Conservation (phyloP, 192 early-diverging fungal species). For the Dispira simplex region DNA sequence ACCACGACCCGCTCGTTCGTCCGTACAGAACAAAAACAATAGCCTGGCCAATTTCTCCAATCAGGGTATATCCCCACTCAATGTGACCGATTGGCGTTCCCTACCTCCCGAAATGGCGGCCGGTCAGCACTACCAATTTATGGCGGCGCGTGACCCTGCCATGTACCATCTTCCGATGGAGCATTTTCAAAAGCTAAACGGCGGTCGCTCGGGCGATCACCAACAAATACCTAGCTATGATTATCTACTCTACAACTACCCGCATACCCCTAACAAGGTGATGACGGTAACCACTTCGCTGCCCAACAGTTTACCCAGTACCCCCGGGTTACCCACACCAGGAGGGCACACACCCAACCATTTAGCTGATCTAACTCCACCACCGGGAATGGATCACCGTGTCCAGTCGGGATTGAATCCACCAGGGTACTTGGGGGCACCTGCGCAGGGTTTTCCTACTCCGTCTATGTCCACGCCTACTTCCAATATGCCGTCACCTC, state of each 20-base stretch:
- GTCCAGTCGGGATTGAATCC: background rate
- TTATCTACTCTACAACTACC: conserved; percentile 7
- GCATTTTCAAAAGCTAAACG: conserved; percentile 1
- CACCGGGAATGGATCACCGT: conserved; percentile 5
- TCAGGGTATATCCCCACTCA: conserved; percentile 2
- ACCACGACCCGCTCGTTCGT: conserved; percentile 5
- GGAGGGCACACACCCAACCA: conserved; percentile 5
- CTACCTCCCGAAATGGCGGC: background rate
- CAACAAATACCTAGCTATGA: background rate
- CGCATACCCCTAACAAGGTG: background rate
- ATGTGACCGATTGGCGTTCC: conserved; percentile 9
- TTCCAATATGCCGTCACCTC: conserved; percentile 7
- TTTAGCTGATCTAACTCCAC: conserved; percentile 3
- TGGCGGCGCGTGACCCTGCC: background rate
- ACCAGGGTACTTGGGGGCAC: background rate
- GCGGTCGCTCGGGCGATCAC: conserved; percentile 2
- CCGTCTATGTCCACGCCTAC: conserved; percentile 1
- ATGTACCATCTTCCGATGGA: conserved; percentile 10
- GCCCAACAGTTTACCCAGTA: conserved; percentile 9
- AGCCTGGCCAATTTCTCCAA: background rate
- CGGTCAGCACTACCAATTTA: background rate
- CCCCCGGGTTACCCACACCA: conserved; percentile 4
- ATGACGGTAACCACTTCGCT: background rate
- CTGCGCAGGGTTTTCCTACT: background rate
- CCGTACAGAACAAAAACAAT: background rate